Evolutionary conservation across 306 rosid species (phyloP).

Genomic region (Amphicarpaea edgeworthii): DNA sequence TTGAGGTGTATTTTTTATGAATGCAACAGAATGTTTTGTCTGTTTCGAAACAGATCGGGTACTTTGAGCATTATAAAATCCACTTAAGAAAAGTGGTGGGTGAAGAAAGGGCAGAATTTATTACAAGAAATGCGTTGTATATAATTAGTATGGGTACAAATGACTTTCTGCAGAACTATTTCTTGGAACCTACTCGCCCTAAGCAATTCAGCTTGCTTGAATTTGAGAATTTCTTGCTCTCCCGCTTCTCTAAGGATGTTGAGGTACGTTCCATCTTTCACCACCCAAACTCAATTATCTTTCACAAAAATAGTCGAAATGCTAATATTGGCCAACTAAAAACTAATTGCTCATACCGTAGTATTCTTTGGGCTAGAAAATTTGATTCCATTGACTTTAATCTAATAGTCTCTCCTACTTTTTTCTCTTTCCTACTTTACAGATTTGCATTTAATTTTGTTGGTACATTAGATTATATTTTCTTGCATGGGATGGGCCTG

Average conservation of each 20-base stretch:
- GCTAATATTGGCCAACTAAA: too few relatives aligned
- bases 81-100: constrained; percentile 61
- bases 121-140: constrained; percentile 55
- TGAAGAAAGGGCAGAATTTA: constrained; percentile 51
- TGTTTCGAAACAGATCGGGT: constrained; percentile 61
- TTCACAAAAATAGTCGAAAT: too few relatives aligned
- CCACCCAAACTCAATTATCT: neutral
- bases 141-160: constrained; percentile 77
- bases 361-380: neutral
- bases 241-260: constrained; percentile 55
- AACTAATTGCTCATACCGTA: neutral
- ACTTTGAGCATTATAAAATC: constrained; percentile 70
- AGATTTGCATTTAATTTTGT: constrained; percentile 22
- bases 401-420: constrained; percentile 5
- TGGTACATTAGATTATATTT: neutral
- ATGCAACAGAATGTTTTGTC: constrained; percentile 66
- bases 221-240: constrained; percentile 64
- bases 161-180: constrained; percentile 79
- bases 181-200: constrained; percentile 66
- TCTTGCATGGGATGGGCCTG: constrained; percentile 8
- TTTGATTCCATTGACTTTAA: neutral
- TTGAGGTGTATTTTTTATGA: neutral
- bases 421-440: neutral
- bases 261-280: constrained; percentile 49
- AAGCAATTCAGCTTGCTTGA: constrained; percentile 59